These are phyloP conservation scores for Exophiala spinifera DNA, from an alignment of 2,329 filamentous ascomycete species.

Conservation along the genomic window DNA sequence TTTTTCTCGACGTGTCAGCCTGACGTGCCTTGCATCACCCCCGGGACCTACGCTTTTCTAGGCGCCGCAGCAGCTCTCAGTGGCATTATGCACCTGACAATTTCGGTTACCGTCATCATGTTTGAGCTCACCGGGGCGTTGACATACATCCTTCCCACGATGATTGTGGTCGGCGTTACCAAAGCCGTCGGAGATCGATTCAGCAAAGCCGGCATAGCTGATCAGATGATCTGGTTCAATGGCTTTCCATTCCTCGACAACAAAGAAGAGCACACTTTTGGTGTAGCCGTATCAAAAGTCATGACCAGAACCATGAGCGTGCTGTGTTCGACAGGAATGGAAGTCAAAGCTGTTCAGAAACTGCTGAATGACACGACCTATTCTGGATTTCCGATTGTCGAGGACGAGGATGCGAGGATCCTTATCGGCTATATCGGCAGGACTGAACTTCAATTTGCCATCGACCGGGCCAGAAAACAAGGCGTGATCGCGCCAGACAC, in stretches of 20 bases:
- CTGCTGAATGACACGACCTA: constrained; percentile 75
- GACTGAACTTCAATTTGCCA: constrained; percentile 86
- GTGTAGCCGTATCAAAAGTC: constrained; percentile 83
- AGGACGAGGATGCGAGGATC: constrained; percentile 65
- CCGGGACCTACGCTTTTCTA: constrained; percentile 93
- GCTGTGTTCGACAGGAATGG: constrained; percentile 70
- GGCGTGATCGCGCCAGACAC: constrained; percentile 63
- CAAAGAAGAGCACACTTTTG: constrained; percentile 96
- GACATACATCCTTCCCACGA: constrained; percentile 94
- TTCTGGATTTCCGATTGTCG: constrained; percentile 89
- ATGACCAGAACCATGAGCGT: constrained; percentile 75
- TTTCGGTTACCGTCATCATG: constrained; percentile 98
- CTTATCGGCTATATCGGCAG: constrained; percentile 89
- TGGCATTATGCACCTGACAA: constrained; percentile 97
- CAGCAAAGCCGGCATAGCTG: constrained; percentile 93
- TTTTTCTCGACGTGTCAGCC: constrained; percentile 89
- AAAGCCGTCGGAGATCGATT: constrained; percentile 89
- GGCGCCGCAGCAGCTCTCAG: constrained; percentile 87
- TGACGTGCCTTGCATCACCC: constrained; percentile 93
- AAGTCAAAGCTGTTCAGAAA: constrained; percentile 71
- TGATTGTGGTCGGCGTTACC: constrained; percentile 97
- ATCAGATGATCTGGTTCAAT: constrained; percentile 98
- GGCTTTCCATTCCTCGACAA: constrained; percentile 95
- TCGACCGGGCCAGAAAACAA: constrained; percentile 73
- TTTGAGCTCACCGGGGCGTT: constrained; percentile 96